Evolutionary conservation across 73 alveolate species (phyloP).

Genomic region (Paramecium octaurelia): DNA sequence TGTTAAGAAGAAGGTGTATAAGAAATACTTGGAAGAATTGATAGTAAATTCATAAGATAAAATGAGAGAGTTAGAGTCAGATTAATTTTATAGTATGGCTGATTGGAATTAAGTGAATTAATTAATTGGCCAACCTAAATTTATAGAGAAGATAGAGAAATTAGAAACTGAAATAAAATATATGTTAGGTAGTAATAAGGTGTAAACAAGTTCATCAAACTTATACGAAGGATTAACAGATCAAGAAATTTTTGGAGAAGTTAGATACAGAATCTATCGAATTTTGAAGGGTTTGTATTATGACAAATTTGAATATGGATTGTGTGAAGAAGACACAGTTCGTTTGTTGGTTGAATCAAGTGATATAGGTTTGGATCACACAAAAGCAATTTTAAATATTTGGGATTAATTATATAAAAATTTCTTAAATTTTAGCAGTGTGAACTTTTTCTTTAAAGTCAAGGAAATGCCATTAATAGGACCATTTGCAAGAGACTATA

Average conservation of each 20-base stretch:
- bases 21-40: constrained; percentile 34
- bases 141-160: constrained; percentile 33
- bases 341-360: constrained; percentile 62
- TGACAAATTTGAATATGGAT: constrained; percentile 65
- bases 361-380: constrained; percentile 68
- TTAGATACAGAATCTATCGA: constrained; percentile 65
- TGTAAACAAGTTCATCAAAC: neutral
- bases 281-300: constrained; percentile 65
- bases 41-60: constrained; percentile 43
- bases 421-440: constrained; percentile 39
- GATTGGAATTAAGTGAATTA: constrained; percentile 68
- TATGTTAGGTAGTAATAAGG: neutral
- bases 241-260: constrained; percentile 60
- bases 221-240: constrained; percentile 51
- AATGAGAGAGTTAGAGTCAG: constrained; percentile 60
- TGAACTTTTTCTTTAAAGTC: constrained; percentile 42
- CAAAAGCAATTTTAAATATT: constrained; percentile 33
- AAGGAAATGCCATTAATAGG: constrained; percentile 57
- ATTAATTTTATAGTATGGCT: constrained; percentile 52
- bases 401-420: constrained; percentile 51
- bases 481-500: constrained; percentile 40
- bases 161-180: neutral
- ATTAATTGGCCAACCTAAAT: constrained; percentile 39
- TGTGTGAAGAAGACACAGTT: constrained; percentile 59
- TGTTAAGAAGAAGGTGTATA: constrained; percentile 43